Evolutionary conservation across 2,329 filamentous ascomycete genomes (phyloP), one percentile per base, ranked within the genome.

Genomic region (Akanthomyces lecanii): DNA sequence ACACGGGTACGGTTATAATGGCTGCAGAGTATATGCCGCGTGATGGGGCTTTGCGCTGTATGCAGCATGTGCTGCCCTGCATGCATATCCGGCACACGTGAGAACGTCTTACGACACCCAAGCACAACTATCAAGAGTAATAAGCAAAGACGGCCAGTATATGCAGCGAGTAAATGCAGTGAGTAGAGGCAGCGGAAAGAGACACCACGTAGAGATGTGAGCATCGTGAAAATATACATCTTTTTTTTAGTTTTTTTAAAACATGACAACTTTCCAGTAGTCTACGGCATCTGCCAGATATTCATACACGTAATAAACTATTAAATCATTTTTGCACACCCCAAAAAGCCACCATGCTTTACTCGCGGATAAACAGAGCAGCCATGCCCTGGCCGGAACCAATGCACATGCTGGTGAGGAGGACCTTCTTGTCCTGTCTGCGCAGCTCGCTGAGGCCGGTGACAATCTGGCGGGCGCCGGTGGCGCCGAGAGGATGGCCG

Each of bases 351-450:
- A 11, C 25, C 23, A 16, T 33, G 23, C 25, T 12, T 62, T 55
- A 62, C 51, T 62, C 59, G 59, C 59, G 59, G 30, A 88, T 83
- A 74, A 88, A 87, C 71, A 88, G 69, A 2, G 84, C 85, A 21
- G 86, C 86, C 86, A 88, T 89, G 45, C 86, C 86, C 79, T 87
- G 86, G 18, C 87, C 87, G 7, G 86, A 88, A 44, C 86, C 87
- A 66, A 89, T 87, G 73, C 86, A 97, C 93, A 97, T 98, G 73
- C 90, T 95, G 23, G 92, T 97, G 71, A 98, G 78, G 66, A 97
- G 77, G 68, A 97, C 82, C 89, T 92, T 96, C 85, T 94, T 94
- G 83, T 92, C 91, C 66, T 87, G 87, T 72, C 91, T 85, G 72
- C 91, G 83, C 70, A 88, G 87, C 82, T 97, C 93, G 71, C 90